phyloP scores from a whole-genome alignment of 345 rosid species.

The Capsella bursapastoris region DNA sequence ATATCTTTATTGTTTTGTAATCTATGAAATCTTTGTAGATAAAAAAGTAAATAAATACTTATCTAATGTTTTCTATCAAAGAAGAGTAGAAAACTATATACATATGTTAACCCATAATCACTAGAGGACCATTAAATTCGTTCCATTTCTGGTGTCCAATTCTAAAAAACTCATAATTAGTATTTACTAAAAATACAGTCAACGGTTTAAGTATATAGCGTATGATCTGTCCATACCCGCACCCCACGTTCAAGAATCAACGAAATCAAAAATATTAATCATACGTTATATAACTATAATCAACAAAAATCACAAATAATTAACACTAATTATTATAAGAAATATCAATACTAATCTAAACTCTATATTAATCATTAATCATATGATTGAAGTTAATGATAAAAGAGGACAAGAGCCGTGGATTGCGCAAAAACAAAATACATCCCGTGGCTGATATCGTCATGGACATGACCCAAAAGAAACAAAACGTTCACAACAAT shows the following conservation, averaged over 20 bases:
- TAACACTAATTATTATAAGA: background rate
- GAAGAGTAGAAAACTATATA: background rate
- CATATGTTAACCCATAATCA: background rate
- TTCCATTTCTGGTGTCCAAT: background rate
- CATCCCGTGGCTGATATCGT: constrained; percentile 23
- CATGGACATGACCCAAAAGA: constrained; percentile 22
- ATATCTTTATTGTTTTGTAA: too few species aligned
- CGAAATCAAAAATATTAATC: constrained; percentile 12
- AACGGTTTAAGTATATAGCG: constrained; percentile 9
- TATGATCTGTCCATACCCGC: constrained; percentile 21
- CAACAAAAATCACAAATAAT: background rate
- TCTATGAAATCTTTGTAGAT: too few species aligned
- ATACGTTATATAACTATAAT: background rate
- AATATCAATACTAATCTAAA: background rate
- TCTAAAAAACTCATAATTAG: background rate
- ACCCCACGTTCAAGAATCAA: constrained; percentile 3
- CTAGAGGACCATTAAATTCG: background rate
- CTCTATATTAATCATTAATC: too few species aligned
- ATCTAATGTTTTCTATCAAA: background rate
- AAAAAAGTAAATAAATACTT: too few species aligned
- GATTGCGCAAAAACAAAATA: background rate
- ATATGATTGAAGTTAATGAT: constrained; percentile 1
- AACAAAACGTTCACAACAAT: constrained; percentile 33
- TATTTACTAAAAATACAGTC: background rate
- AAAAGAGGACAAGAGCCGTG: constrained; percentile 18